phyloP scores from a whole-genome alignment of 352 stramenopile genomes.

The Pythium utonaiense region DNA sequence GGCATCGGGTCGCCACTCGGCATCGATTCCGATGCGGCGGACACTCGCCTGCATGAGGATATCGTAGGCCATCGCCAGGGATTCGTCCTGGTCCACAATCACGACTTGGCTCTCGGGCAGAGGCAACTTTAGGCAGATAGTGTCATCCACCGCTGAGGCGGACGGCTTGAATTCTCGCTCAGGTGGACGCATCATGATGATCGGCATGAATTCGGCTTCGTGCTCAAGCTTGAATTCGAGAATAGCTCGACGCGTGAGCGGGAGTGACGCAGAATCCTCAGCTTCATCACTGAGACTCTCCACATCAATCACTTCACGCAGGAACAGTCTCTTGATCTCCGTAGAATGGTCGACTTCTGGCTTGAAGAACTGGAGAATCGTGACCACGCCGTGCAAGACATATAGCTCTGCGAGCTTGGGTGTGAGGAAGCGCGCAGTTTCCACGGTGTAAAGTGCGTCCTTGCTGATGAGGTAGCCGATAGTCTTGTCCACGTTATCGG shows the following conservation, averaged over 20 bases:
- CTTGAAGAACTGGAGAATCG: conserved; percentile 61
- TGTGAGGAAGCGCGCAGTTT: conserved; percentile 36
- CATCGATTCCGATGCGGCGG: conserved; percentile 50
- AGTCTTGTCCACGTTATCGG: conserved; percentile 63
- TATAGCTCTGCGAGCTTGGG: conserved; percentile 68
- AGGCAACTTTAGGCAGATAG: conserved; percentile 47
- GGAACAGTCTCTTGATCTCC: conserved; percentile 52
- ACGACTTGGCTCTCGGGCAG: conserved; percentile 40
- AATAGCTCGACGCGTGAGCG: conserved; percentile 41
- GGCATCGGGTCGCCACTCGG: conserved; percentile 61
- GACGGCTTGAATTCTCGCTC: conserved; percentile 7
- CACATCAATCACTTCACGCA: conserved; percentile 65
- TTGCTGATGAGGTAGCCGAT: conserved; percentile 57
- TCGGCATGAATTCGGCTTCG: conserved; percentile 65
- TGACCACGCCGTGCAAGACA: conserved; percentile 40
- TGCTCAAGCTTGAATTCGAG: conserved; percentile 63
- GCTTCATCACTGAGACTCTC: conserved; percentile 37
- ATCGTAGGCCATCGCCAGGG: conserved; percentile 42
- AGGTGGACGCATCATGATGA: conserved; percentile 28
- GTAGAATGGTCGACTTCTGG: conserved; percentile 40
- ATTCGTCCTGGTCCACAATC: conserved; percentile 57
- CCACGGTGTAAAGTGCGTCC: conserved; percentile 44
- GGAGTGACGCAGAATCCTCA: conserved; percentile 19
- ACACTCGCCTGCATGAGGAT: conserved; percentile 42
- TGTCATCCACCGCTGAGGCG: conserved; percentile 14